Evolutionary conservation across 352 stramenopile genomes (phyloP).

Genomic region (Elongisporangium undulatum): DNA sequence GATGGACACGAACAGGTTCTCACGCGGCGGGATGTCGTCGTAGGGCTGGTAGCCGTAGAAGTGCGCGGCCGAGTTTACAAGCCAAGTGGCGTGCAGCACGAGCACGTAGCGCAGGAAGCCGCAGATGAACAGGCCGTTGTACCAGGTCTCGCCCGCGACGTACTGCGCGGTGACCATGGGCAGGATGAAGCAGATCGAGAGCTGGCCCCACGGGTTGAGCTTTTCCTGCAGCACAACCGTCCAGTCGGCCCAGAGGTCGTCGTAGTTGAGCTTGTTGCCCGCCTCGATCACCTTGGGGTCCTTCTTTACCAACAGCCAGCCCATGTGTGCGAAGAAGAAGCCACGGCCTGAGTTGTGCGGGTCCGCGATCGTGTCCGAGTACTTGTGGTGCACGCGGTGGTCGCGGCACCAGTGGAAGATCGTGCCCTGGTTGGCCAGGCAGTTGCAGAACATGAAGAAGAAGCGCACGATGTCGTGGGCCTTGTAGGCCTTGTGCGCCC

Average conservation of each 20-base stretch:
- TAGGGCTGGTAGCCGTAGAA: constrained; percentile 98
- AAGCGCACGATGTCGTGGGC: constrained; percentile 88
- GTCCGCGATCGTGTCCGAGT: constrained; percentile 93
- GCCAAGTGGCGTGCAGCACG: constrained; percentile 97
- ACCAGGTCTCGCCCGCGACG: constrained; percentile 92
- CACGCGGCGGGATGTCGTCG: constrained; percentile 93
- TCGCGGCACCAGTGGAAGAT: constrained; percentile 98
- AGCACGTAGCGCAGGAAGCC: constrained; percentile 93
- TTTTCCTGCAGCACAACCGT: constrained; percentile 96
- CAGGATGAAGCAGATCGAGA: constrained; percentile 98
- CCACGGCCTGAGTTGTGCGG: constrained; percentile 96
- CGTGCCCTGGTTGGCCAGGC: constrained; percentile 97
- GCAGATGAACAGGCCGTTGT: constrained; percentile 94
- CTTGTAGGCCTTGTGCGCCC: constrained; percentile 96
- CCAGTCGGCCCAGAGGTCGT: constrained; percentile 95
- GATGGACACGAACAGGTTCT: constrained; percentile 97
- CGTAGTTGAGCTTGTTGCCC: constrained; percentile 94
- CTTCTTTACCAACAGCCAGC: constrained; percentile 98
- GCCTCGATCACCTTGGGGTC: constrained; percentile 89
- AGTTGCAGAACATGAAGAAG: constrained; percentile 97
- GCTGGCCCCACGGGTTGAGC: constrained; percentile 95
- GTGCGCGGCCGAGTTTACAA: constrained; percentile 98
- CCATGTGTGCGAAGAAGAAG: constrained; percentile 99
- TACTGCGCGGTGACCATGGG: constrained; percentile 88
- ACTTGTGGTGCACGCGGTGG: constrained; percentile 99